A percentile compares a stretch with the other conserved stretches of the same genome.
These are phyloP conservation scores for Neonectria coccinea DNA, from an alignment of 2,329 filamentous ascomycete species.

Conservation along the genomic window DNA sequence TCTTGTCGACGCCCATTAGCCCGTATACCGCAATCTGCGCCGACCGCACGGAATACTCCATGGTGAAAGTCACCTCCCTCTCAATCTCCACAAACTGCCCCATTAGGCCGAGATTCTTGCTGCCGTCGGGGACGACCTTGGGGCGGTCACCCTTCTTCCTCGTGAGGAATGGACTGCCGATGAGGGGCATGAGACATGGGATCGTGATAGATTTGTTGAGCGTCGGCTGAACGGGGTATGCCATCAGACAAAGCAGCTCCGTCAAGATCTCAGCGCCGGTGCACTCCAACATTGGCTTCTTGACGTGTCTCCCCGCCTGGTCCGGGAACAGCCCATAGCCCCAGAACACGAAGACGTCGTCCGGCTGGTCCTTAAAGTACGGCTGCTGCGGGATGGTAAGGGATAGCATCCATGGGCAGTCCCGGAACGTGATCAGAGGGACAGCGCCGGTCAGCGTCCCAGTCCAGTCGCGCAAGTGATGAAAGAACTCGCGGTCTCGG, in stretches of 20 bases:
- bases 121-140: constrained; percentile 39
- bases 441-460: constrained; percentile 40
- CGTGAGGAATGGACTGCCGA: constrained; percentile 44
- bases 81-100: constrained; percentile 46
- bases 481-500: constrained; percentile 38
- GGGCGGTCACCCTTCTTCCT: constrained; percentile 43
- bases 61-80: constrained; percentile 45
- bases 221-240: constrained; percentile 40
- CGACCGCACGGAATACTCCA: constrained; percentile 45
- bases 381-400: constrained; percentile 42
- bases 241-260: constrained; percentile 42
- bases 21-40: constrained; percentile 44
- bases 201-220: constrained; percentile 40
- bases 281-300: constrained; percentile 44
- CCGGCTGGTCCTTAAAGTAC: constrained; percentile 40
- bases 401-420: constrained; percentile 45
- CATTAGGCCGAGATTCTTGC: constrained; percentile 44
- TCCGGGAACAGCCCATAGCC: constrained; percentile 45
- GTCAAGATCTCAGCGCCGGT: constrained; percentile 44
- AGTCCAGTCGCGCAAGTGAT: constrained; percentile 41
- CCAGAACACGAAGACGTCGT: constrained; percentile 43
- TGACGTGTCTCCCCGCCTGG: constrained; percentile 40
- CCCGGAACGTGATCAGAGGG: constrained; percentile 43
- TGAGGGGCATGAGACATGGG: constrained; percentile 42
- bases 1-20: constrained; percentile 41